Evolutionary conservation across 345 rosid genomes (phyloP).

Genomic region (Brassica carinata): DNA sequence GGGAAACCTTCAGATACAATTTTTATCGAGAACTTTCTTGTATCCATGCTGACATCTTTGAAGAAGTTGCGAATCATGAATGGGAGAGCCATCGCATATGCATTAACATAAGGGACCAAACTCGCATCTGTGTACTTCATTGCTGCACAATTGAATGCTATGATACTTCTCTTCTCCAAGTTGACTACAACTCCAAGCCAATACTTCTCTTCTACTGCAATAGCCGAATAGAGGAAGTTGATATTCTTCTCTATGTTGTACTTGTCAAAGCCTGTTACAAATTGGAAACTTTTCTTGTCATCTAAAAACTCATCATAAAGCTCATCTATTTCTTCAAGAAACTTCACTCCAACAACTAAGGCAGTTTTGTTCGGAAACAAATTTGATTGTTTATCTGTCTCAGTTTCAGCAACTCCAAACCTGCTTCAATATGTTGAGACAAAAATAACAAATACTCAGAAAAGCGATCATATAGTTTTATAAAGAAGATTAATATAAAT

Average conservation of each 20-base stretch:
- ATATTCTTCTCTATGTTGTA: background rate
- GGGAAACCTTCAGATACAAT: no score
- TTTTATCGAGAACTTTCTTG: no score
- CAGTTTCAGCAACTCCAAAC: background rate
- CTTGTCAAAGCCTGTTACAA: background rate
- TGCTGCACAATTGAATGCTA: no score
- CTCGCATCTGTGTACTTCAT: no score
- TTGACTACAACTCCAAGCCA: no score
- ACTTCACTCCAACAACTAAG: background rate
- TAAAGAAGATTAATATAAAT: background rate
- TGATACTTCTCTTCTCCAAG: no score
- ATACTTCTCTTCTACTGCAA: no score
- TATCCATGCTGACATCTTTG: no score
- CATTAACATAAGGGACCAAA: no score
- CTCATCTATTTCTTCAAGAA: background rate
- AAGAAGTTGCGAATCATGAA: no score
- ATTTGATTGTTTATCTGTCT: background rate
- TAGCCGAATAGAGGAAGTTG: background rate
- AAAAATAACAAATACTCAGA: background rate
- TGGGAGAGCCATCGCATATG: no score
- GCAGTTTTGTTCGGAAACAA: background rate
- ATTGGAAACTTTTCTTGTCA: background rate
- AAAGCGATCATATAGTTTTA: background rate
- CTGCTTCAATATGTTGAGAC: background rate
- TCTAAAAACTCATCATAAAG: background rate